Base-by-base conservation (phyloP, 2,329 filamentous ascomycete genomes). In the Fusarium bulbicola region DNA sequence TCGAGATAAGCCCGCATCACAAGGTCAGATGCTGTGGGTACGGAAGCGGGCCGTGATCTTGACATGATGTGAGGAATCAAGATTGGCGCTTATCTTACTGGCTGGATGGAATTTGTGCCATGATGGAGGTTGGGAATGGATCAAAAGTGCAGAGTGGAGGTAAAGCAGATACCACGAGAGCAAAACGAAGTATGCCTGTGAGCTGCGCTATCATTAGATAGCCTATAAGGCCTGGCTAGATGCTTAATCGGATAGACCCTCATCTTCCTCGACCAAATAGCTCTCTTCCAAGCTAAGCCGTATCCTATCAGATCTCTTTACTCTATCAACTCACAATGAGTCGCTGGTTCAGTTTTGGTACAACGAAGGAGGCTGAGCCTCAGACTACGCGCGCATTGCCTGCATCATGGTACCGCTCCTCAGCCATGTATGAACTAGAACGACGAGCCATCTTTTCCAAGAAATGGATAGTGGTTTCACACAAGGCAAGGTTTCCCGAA, bases 401-500 rank as follows among this genome's bases (percentile, higher is more conserved):
- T 46, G 50, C 53, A 1, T 63, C 53, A 13, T 63, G 53, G 53
- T 49, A 63, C 6, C 28, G 53, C 13, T 63, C 53, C 1, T 24
- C 60, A 6, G 36, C 42, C 2, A 47, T 59, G 52, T 59, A 63
- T 10, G 60, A 49, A 6, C 24, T 63, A 1, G 60, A 59, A 16
- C 9, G 43, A 5, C 53, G 60, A 10, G 60, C 60, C 0, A 49
- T 63, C 11, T 63, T 59, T 28, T 59, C 60, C 15, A 49, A 42
- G 7, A 28, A 32, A 20, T 63, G 53, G 60, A 2, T 63, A 5
- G 36, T 43, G 2, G 30, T 59, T 6, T 59, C 60, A 3, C 53
- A 63, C 10, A 34, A 30, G 15, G 42, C 43, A 0, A 16, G 60
- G 1, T 59, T 49, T 5, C 0, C 32, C 3, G 6, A 63, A 42